Conservation (phyloP, 1,284 basidiomycete species). For the Leucoagaricus sp. region DNA sequence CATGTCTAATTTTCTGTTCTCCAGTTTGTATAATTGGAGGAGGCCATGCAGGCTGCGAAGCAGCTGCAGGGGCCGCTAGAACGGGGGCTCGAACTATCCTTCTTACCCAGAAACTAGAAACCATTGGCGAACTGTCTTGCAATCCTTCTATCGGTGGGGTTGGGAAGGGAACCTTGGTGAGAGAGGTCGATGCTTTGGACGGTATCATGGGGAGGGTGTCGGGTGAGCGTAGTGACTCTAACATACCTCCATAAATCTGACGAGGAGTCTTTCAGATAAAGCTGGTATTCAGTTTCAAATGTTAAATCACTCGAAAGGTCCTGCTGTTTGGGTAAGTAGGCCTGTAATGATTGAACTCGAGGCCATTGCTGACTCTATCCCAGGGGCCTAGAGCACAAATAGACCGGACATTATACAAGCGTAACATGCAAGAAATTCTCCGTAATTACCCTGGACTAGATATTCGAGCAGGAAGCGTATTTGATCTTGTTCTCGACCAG, state of each 20-base stretch:
- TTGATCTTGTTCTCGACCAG: constrained; percentile 73
- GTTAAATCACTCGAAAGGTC: constrained; percentile 82
- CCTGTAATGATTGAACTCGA: neutral
- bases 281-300: constrained; percentile 89
- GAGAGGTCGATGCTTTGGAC: constrained; percentile 87
- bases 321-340: constrained; percentile 79
- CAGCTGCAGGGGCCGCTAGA: constrained; percentile 82
- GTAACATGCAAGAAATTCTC: constrained; percentile 74
- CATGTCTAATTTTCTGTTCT: neutral
- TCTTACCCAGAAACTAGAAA: constrained; percentile 79
- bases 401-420: constrained; percentile 82
- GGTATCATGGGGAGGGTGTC: constrained; percentile 78
- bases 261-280: constrained; percentile 52
- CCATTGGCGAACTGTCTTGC: constrained; percentile 87
- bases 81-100: constrained; percentile 80
- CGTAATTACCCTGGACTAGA: constrained; percentile 68
- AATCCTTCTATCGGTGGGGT: constrained; percentile 90
- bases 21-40: constrained; percentile 88
- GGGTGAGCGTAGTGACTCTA: constrained; percentile 44
- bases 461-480: constrained; percentile 74
- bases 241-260: neutral
- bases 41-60: constrained; percentile 91
- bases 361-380: constrained; percentile 7
- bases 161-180: constrained; percentile 86
- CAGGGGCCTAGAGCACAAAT: constrained; percentile 90